Conservation (phyloP, 805 yeast genomes). For the Teunomyces barrocoloradensis region DNA sequence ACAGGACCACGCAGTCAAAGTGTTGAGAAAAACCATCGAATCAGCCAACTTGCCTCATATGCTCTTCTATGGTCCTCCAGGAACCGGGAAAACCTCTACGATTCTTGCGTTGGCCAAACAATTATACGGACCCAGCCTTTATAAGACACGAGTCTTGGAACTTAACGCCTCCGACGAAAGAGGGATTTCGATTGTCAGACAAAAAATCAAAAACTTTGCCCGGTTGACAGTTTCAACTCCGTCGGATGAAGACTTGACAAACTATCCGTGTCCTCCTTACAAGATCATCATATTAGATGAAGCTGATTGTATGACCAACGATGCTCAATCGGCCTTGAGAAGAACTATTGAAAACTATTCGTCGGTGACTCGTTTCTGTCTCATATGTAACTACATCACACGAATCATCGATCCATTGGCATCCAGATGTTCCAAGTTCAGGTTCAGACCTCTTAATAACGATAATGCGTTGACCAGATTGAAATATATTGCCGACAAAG, state of each 20-base stretch:
- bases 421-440: conserved; percentile 91
- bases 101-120: conserved; percentile 79
- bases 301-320: conserved; percentile 97
- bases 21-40: conserved; percentile 72
- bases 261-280: conserved; percentile 95
- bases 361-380: conserved; percentile 82
- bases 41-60: conserved; percentile 88
- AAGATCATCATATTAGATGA: conserved; percentile 90
- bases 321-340: conserved; percentile 93
- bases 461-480: conserved; percentile 69
- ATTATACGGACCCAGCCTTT: conserved; percentile 67
- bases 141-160: conserved; percentile 72
- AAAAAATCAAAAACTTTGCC: conserved; percentile 83
- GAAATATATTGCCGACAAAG: conserved; percentile 51
- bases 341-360: conserved; percentile 93
- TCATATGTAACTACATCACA: conserved; percentile 94
- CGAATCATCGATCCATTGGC: conserved; percentile 96
- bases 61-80: conserved; percentile 93
- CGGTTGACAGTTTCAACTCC: conserved; percentile 83
- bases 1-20: conserved; percentile 84
- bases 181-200: conserved; percentile 84
- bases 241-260: conserved; percentile 57
- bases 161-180: conserved; percentile 89
- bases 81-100: conserved; percentile 90
- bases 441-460: conserved; percentile 78